Evolutionary conservation across 371 early-diverging fungal genomes (phyloP).

Genomic region (Conidiobolus incongruus): DNA sequence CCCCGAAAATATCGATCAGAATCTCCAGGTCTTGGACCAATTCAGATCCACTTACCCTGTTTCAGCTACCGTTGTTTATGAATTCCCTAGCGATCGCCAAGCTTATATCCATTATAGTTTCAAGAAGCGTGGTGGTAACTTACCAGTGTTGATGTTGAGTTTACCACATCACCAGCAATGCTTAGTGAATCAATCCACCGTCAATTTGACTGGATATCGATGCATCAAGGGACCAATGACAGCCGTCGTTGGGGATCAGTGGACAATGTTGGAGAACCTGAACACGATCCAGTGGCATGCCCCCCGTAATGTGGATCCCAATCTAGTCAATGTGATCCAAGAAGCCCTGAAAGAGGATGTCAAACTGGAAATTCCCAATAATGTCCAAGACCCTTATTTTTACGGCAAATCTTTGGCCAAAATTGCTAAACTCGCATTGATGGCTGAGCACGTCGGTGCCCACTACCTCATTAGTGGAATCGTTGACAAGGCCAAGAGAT

Average conservation of each 20-base stretch:
- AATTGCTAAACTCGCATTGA: constrained; percentile 31
- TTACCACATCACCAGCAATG: constrained; percentile 27
- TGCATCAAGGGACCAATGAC: constrained; percentile 36
- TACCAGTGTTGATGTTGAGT: constrained; percentile 15
- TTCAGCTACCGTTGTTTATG: constrained; percentile 8
- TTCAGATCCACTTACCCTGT: constrained; percentile 11
- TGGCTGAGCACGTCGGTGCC: constrained; percentile 22
- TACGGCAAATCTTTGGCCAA: constrained; percentile 48
- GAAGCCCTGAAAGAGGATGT: constrained; percentile 14
- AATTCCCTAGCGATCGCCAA: constrained; percentile 4
- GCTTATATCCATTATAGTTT: constrained; percentile 1
- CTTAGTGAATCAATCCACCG: constrained; percentile 9
- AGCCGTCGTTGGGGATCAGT: constrained; percentile 27
- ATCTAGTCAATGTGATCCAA: constrained; percentile 12
- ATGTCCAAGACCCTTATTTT: constrained; percentile 34
- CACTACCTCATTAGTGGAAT: constrained; percentile 13
- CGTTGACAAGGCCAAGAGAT: constrained; percentile 16
- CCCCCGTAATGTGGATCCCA: constrained; percentile 11
- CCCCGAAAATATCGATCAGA: constrained; percentile 2
- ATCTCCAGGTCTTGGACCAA: constrained; percentile 4
- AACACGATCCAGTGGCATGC: constrained; percentile 16
- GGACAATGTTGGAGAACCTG: constrained; percentile 24
- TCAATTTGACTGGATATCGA: constrained; percentile 16
- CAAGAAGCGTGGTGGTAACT: constrained; percentile 7
- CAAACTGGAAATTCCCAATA: constrained; percentile 13